Evolutionary conservation across 2,329 filamentous ascomycete genomes (phyloP).

Genomic region (Allantophomopsis lycopodina): DNA sequence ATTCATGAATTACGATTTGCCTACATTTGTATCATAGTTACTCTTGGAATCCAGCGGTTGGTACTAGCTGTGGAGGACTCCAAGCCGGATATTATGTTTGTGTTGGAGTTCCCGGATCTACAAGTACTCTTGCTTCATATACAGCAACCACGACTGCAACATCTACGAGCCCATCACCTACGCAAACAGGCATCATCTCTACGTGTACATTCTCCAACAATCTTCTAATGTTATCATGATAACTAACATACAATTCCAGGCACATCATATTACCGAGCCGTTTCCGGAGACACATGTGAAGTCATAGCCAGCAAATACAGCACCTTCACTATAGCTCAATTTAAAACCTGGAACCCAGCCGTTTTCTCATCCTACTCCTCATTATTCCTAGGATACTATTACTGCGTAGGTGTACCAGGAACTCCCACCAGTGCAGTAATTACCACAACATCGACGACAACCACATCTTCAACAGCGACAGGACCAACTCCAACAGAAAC

Average conservation of each 20-base stretch:
- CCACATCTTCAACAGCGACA: conserved; percentile 1
- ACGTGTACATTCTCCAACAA: no score
- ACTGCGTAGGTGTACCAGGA: conserved; percentile 6
- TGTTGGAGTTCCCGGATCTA: conserved; percentile 3
- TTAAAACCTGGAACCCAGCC: conserved; percentile 16
- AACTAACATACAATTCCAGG: not conserved
- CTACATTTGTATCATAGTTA: not conserved
- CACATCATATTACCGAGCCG: conserved; percentile 1
- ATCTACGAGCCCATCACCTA: conserved; percentile 1
- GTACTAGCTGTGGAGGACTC: conserved; percentile 12
- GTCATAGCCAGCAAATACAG: no score
- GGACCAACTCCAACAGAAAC: not conserved
- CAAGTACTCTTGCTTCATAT: conserved; percentile 1
- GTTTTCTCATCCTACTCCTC: conserved; percentile 10
- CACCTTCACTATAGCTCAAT: conserved; percentile 4
- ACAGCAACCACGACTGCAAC: conserved; percentile 1
- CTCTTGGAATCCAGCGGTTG: not conserved
- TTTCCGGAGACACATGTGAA: not conserved
- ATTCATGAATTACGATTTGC: not conserved
- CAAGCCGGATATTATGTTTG: conserved; percentile 12
- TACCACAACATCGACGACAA: not conserved
- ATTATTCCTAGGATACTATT: conserved; percentile 11
- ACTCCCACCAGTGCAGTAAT: not conserved
- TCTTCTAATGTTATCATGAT: not conserved
- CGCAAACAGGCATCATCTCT: not conserved